Evolutionary conservation across 768 basidiomycete species (phyloP).

Genomic region (Scleroderma citrinum): DNA sequence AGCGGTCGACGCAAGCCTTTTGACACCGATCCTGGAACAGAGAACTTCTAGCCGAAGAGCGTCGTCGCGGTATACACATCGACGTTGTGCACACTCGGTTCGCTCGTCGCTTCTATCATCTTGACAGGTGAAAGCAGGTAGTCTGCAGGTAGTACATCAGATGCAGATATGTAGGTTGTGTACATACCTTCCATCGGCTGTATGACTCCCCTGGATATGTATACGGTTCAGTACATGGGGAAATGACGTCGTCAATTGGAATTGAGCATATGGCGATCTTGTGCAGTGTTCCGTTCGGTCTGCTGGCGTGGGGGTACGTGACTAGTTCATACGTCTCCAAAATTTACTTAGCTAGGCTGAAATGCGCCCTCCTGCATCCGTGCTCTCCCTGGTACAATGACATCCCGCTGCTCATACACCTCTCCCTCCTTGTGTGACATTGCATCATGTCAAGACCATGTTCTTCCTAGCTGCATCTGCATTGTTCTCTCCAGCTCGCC

Average conservation of each 20-base stretch:
- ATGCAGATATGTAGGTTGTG: conserved; percentile 24
- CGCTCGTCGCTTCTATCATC: conserved; percentile 31
- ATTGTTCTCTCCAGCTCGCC: conserved; percentile 17
- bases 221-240: conserved; percentile 24
- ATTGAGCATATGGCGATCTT: conserved; percentile 27
- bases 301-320: conserved; percentile 28
- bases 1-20: conserved; percentile 48
- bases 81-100: conserved; percentile 28
- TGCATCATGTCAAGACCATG: conserved; percentile 21
- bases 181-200: neutral
- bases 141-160: conserved; percentile 10
- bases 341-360: no score
- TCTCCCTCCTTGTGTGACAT: neutral
- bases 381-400: no score
- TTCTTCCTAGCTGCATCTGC: conserved; percentile 22
- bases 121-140: conserved; percentile 33
- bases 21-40: conserved; percentile 27
- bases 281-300: conserved; percentile 29
- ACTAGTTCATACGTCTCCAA: neutral
- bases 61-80: conserved; percentile 35
- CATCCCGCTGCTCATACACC: neutral
- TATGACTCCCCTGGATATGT: neutral
- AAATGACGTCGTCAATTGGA: conserved; percentile 11
- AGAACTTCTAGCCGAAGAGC: neutral
- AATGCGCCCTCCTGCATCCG: no score